Percentiles rank a stretch among this genome's conserved stretches.
Evolutionary conservation across 208 protist species (phyloP).

Genomic region (Angomonas ambiguus): DNA sequence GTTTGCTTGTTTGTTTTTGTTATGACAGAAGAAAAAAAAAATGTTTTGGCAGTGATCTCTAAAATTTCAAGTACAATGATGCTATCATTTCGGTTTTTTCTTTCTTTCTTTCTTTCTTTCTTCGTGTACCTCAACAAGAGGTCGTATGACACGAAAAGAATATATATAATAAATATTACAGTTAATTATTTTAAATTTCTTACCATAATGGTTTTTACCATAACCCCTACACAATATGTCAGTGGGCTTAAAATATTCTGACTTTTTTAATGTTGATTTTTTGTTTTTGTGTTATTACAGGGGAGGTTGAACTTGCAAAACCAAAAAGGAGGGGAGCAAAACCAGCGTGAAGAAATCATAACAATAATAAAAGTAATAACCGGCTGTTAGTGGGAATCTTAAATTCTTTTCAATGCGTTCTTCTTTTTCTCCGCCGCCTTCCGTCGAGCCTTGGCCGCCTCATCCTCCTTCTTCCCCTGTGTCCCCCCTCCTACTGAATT

Average conservation of each 20-base stretch:
- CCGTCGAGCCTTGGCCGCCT: slow-evolving; percentile 22
- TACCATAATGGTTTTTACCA: too few relatives aligned
- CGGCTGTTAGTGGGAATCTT: slow-evolving; percentile 1
- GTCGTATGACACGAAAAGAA: background rate
- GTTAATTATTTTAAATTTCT: too few relatives aligned
- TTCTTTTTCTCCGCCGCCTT: slow-evolving; percentile 58
- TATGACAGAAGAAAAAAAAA: background rate
- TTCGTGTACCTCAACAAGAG: background rate
- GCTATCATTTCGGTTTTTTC: background rate
- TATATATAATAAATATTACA: background rate
- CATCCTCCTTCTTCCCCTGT: slow-evolving; percentile 11
- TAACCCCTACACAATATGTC: too few relatives aligned
- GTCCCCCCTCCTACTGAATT: background rate
- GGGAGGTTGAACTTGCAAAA: slow-evolving; percentile 5
- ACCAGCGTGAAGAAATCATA: too few relatives aligned
- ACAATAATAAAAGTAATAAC: background rate
- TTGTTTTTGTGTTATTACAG: background rate
- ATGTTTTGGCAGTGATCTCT: background rate
- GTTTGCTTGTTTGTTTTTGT: background rate
- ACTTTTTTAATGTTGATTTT: too few relatives aligned
- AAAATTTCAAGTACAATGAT: background rate
- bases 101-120: background rate
- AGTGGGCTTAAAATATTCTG: too few relatives aligned
- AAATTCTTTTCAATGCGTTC: slow-evolving; percentile 51
- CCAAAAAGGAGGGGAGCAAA: slow-evolving; percentile 12